Percentiles rank a stretch among this genome's conserved stretches.
phyloP scores from a whole-genome alignment of 176 grass and related monocot species.

The Aegilops speltoides region DNA sequence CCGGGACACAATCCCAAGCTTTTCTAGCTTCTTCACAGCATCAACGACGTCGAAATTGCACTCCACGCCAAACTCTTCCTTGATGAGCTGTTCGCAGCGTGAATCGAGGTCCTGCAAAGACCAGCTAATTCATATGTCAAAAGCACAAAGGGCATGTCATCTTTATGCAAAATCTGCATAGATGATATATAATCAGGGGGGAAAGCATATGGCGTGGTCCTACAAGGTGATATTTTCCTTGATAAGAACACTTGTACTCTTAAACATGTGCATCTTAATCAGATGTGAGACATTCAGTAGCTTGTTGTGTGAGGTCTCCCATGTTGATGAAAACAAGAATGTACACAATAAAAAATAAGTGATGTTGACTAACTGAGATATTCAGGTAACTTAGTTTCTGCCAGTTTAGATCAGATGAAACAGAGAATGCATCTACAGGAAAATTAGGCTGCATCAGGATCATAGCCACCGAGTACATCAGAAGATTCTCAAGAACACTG shows the following conservation, averaged over 20 bases:
- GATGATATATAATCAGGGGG: not conserved
- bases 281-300: not conserved
- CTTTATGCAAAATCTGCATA: not conserved
- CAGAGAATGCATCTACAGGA: not conserved
- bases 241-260: not conserved
- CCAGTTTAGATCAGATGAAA: not conserved
- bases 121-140: not conserved
- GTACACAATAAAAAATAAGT: not conserved
- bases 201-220: not conserved
- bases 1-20: slow-evolving; percentile 83
- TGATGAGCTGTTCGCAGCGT: slow-evolving; percentile 78
- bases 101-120: slow-evolving; percentile 75
- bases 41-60: slow-evolving; percentile 92
- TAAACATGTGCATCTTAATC: not conserved
- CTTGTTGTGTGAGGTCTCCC: not conserved
- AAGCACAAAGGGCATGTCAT: not conserved
- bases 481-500: not conserved
- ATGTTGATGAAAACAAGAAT: not conserved
- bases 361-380: not conserved
- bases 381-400: not conserved
- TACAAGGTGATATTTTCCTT: not conserved
- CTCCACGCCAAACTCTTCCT: slow-evolving; percentile 66
- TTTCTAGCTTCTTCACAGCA: slow-evolving; percentile 87
- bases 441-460: not conserved
- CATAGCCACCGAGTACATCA: not conserved